A percentile compares a stretch with the other conserved stretches of the same genome.
These are phyloP conservation scores for Leptographium radiaticola DNA, from an alignment of 2,329 filamentous ascomycete species.

Conservation along the genomic window DNA sequence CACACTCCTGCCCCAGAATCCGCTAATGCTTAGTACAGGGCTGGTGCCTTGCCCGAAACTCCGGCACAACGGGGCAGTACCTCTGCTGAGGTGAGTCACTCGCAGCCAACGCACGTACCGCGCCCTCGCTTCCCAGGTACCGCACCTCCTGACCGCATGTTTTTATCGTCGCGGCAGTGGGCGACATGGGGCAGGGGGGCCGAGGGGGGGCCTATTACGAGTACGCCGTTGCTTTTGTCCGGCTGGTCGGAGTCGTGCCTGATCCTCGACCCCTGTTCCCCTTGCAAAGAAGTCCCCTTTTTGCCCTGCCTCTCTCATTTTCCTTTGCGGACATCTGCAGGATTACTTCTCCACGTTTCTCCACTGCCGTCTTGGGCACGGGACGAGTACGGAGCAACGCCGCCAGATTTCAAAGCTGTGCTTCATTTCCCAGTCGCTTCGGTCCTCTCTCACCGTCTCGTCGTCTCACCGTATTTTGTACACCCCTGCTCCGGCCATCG, in stretches of 20 bases:
- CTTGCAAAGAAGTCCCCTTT: not conserved
- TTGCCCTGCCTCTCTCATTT: not conserved
- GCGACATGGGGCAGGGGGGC: too few species aligned
- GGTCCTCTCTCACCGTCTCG: not conserved
- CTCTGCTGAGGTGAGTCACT: not conserved
- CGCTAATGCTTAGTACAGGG: conserved; percentile 9
- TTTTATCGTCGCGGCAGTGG: not conserved
- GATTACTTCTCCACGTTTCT: conserved; percentile 1
- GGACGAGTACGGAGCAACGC: too few species aligned
- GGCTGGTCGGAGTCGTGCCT: conserved; percentile 7
- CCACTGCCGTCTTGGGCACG: not conserved
- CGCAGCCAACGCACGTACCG: not conserved
- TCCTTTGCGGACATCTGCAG: not conserved
- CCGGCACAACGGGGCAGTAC: conserved; percentile 4
- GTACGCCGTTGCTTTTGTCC: conserved; percentile 3
- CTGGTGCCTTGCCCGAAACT: conserved; percentile 4
- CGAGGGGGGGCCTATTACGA: too few species aligned
- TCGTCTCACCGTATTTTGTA: conserved; percentile 1
- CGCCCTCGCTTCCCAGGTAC: not conserved
- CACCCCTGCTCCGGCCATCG: not conserved
- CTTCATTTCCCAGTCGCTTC: too few species aligned
- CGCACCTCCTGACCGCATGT: not conserved
- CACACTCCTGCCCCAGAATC: conserved; percentile 6
- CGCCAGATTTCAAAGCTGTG: too few species aligned
- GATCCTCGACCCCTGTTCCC: not conserved